Percentiles rank a stretch among this genome's conserved stretches.
Conservation (phyloP, 2,329 filamentous ascomycete genomes). For the Cercospora nicotianae region DNA sequence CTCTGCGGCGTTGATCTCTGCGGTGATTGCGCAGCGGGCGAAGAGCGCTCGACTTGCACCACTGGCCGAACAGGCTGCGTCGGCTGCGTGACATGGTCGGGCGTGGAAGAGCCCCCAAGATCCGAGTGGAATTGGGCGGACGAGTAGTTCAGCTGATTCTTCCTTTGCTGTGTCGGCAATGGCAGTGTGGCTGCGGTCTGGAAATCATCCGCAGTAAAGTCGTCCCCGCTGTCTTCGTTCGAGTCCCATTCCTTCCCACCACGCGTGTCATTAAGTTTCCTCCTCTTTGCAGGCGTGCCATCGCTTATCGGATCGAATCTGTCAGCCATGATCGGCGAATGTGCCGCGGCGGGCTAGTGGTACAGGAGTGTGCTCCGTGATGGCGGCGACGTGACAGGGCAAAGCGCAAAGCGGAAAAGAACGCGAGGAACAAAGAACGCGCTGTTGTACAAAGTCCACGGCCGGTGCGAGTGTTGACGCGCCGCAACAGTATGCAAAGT, state of each 20-base stretch:
- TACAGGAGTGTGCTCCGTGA: constrained; percentile 8
- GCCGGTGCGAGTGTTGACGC: background rate
- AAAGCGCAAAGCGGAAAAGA: constrained; percentile 12
- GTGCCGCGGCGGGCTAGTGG: constrained; percentile 8
- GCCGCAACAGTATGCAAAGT: background rate
- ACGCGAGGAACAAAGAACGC: constrained; percentile 5
- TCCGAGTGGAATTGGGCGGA: constrained; percentile 29
- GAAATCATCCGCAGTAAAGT: constrained; percentile 51
- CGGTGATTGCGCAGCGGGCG: constrained; percentile 52
- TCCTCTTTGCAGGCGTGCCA: constrained; percentile 39
- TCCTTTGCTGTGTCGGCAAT: constrained; percentile 30
- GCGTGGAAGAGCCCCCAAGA: constrained; percentile 19
- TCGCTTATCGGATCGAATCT: constrained; percentile 38
- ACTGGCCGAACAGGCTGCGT: constrained; percentile 36
- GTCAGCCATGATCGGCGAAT: constrained; percentile 31
- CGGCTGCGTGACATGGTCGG: constrained; percentile 53
- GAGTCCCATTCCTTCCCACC: constrained; percentile 37
- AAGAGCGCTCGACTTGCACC: constrained; percentile 87
- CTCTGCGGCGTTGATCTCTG: constrained; percentile 41
- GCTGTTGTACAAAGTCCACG: background rate
- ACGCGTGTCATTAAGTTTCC: constrained; percentile 30
- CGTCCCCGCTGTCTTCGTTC: constrained; percentile 50
- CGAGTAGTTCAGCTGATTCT: constrained; percentile 27
- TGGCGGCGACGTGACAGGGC: constrained; percentile 7
- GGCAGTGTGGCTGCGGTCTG: constrained; percentile 48